phyloP scores from a whole-genome alignment of 169 alveolate species.

The Babesia gibsoni region DNA sequence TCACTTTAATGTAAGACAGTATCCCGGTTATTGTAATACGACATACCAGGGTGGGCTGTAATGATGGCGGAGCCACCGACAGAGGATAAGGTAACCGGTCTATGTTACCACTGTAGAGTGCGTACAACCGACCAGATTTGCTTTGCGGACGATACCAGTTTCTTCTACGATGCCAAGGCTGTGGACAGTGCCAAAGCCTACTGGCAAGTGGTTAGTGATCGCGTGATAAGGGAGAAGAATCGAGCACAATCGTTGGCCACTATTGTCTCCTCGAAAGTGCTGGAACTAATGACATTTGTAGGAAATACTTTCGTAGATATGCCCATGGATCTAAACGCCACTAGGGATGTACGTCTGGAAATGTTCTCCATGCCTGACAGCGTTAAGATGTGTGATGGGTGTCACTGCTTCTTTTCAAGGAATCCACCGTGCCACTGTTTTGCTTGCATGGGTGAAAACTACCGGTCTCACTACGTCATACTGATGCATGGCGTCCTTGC shows the following conservation, averaged over 20 bases:
- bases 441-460: constrained; percentile 53
- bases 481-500: constrained; percentile 74
- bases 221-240: constrained; percentile 13
- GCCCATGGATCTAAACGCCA: constrained; percentile 4
- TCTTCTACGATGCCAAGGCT: background rate
- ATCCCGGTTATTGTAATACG: background rate
- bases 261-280: constrained; percentile 12
- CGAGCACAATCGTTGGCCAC: constrained; percentile 38
- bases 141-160: constrained; percentile 17
- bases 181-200: background rate
- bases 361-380: constrained; percentile 45
- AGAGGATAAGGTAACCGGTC: background rate
- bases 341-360: constrained; percentile 28
- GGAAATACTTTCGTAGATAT: constrained; percentile 15
- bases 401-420: constrained; percentile 67
- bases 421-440: constrained; percentile 60
- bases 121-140: background rate
- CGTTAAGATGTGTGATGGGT: constrained; percentile 59
- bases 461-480: constrained; percentile 67
- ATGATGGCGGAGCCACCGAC: constrained; percentile 14
- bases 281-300: constrained; percentile 37
- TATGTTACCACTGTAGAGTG: constrained; percentile 58
- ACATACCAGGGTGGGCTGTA: background rate
- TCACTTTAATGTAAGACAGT: background rate
- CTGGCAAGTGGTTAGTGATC: constrained; percentile 20